Base-by-base conservation (phyloP, 257 asterid genomes). In the Plantago ovata region DNA sequence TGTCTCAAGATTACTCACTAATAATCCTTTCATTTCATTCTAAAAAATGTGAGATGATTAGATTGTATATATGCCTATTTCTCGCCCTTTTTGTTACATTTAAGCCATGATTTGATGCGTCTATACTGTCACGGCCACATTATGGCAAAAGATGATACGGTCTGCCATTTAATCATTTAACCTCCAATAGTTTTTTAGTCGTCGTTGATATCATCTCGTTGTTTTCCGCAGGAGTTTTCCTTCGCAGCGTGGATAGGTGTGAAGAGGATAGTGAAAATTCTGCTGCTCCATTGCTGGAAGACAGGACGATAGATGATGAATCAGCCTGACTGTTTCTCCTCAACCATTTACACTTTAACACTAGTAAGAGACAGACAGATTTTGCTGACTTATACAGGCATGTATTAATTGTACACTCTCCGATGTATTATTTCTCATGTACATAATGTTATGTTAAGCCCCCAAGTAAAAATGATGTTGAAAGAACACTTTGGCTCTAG, bases 241-340 rank as follows among this genome's bases (percentile, higher is more conserved):
- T 92, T 60, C 82, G 67, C 6, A 65, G 86, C 38, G 95, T 84
- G 64, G 98, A 92, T 70, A 74, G 91, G 67, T 84, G 66, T 60
- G 12, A 85, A 7, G 95, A 92, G 55, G 98, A 85, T 1, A 68
- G 68, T 3, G 86, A 80, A 63, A 75, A 70, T 20, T 61, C 73
- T 5, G 59, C 51, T 38, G 11, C 83, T 39, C 96, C 98, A 3
- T 77, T 88, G 80, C 94, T 92, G n/a, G 82, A 68, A 39, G 84
- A 86, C 54, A 76, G 72, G 63, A 50, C 74, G 0, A 22, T 44
- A 0, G 82, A 56, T 47, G 53, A 10, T n/a, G 53, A 10, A 65
- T 51, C 67, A 8, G 68, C 72, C 3, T 72, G 71, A 41, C 43
- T 55, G 44, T n/a, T 18, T n/a, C 53, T 47, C 20, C 53, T 12